Conservation (phyloP, 495 filamentous ascomycete genomes). For the Aspergillus baeticus region DNA sequence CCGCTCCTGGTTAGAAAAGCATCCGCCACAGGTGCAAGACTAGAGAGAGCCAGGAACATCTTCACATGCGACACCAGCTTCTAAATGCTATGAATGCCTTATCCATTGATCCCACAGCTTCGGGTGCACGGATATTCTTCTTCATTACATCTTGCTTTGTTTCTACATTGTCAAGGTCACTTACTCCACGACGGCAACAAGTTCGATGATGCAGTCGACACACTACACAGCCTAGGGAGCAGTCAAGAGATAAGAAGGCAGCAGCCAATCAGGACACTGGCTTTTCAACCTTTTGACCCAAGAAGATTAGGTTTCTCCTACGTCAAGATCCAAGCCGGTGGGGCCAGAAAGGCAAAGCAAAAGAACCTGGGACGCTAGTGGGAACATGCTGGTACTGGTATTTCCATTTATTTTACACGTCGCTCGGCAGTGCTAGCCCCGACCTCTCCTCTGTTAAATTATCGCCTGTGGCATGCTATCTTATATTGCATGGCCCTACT, state of each 20-base stretch:
- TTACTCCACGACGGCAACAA: too few relatives aligned
- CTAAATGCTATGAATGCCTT: background rate
- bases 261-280: conserved; percentile 32
- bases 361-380: conserved; percentile 17
- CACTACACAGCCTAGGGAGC: conserved; percentile 12
- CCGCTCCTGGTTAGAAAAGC: conserved; percentile 17
- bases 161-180: background rate
- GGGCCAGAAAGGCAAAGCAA: conserved; percentile 15
- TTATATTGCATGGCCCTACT: background rate
- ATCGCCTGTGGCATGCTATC: background rate
- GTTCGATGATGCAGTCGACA: background rate
- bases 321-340: conserved; percentile 40
- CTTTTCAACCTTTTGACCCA: conserved; percentile 33
- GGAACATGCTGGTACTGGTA: conserved; percentile 10
- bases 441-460: background rate
- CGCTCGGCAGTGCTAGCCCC: background rate
- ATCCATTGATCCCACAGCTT: too few relatives aligned
- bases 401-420: conserved; percentile 1
- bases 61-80: conserved; percentile 4
- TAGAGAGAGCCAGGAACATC: background rate
- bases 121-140: too few relatives aligned
- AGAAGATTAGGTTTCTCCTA: conserved; percentile 44
- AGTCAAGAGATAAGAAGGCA: conserved; percentile 35
- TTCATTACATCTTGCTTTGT: too few relatives aligned
- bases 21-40: conserved; percentile 2